phyloP scores from a whole-genome alignment of 441 rosid genomes.

The Populus tomentosa region DNA sequence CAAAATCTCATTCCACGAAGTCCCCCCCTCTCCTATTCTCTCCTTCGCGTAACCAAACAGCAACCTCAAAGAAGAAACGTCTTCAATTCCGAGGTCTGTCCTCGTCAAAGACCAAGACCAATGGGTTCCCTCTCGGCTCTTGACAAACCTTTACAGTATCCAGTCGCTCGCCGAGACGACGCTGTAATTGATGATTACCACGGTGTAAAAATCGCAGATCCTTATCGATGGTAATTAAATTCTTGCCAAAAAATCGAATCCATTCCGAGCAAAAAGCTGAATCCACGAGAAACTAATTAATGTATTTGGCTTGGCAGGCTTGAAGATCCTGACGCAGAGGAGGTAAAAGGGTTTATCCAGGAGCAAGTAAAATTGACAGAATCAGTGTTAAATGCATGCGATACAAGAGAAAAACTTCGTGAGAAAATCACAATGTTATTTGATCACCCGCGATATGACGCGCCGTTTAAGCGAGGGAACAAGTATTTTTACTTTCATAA shows the following conservation, averaged over 20 bases:
- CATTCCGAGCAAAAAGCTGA: background rate
- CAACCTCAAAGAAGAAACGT: background rate
- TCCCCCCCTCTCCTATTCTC: background rate
- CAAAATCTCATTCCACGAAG: background rate
- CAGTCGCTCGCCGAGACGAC: constrained; percentile 65
- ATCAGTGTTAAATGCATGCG: constrained; percentile 59
- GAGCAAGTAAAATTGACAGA: constrained; percentile 71
- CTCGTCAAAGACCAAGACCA: background rate
- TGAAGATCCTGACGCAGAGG: constrained; percentile 89
- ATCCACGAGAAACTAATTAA: background rate
- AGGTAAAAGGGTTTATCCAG: constrained; percentile 66
- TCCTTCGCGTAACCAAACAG: background rate
- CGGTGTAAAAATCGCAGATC: constrained; percentile 69
- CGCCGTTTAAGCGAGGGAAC: constrained; percentile 58
- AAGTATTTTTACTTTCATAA: constrained; percentile 86
- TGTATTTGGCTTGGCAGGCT: constrained; percentile 43
- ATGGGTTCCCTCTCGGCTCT: constrained; percentile 66
- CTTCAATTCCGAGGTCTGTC: background rate
- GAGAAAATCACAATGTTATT: constrained; percentile 54
- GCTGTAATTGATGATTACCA: constrained; percentile 71
- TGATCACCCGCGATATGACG: constrained; percentile 79
- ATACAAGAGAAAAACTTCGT: constrained; percentile 51
- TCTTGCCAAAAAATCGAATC: background rate
- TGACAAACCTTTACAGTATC: constrained; percentile 42
- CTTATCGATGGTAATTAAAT: constrained; percentile 70